Evolutionary conservation across 2,329 filamentous ascomycete genomes (phyloP).

Genomic region (Acephala macrosclerotiorum): DNA sequence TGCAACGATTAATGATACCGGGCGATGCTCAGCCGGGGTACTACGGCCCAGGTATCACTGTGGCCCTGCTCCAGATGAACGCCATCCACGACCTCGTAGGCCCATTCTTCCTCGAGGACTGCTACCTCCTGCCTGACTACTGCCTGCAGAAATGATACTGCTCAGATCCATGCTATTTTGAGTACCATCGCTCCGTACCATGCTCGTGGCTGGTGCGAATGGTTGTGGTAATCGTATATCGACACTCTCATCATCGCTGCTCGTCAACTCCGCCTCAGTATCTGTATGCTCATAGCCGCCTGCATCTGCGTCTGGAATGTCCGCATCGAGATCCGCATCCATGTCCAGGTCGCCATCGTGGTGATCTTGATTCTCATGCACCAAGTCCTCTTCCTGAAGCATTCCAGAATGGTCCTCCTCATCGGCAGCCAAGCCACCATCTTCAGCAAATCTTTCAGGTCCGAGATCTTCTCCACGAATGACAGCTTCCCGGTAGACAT

Average conservation of each 20-base stretch:
- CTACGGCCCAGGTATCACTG: background rate
- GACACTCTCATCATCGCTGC: constrained; percentile 52
- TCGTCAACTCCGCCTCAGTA: constrained; percentile 69
- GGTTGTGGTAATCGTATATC: constrained; percentile 43
- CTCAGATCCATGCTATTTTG: constrained; percentile 44
- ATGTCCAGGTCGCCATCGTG: constrained; percentile 58
- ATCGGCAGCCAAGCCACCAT: constrained; percentile 58
- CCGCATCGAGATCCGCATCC: constrained; percentile 75
- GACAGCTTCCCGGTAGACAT: constrained; percentile 67
- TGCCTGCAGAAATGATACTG: constrained; percentile 37
- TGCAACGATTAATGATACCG: background rate
- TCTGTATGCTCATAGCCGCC: constrained; percentile 80
- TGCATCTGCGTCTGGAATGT: constrained; percentile 69
- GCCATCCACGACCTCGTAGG: constrained; percentile 12
- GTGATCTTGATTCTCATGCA: constrained; percentile 44
- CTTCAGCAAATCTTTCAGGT: constrained; percentile 51
- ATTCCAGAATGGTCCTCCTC: constrained; percentile 65
- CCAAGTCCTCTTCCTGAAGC: constrained; percentile 68
- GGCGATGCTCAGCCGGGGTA: background rate
- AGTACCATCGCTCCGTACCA: constrained; percentile 46
- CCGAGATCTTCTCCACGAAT: constrained; percentile 57
- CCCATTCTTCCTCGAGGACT: constrained; percentile 34
- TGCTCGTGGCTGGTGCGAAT: constrained; percentile 33
- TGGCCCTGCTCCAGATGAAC: background rate
- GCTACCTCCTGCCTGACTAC: constrained; percentile 37